Base-by-base conservation (phyloP, 2,329 filamentous ascomycete species). In the Colletotrichum siamense region DNA sequence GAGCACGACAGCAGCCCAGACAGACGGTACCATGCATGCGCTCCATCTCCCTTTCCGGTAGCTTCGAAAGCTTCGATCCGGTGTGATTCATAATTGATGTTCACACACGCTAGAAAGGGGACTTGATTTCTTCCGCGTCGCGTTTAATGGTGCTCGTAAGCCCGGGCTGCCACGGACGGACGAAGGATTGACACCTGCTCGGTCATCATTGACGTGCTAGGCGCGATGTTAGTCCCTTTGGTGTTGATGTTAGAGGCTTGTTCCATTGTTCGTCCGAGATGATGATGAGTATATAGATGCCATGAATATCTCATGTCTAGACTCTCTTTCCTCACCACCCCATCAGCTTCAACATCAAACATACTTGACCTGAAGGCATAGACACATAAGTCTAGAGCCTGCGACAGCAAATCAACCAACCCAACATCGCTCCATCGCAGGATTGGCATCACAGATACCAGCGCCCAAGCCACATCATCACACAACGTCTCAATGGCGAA, bases 51-150 rank as follows among this genome's bases (percentile, higher is more conserved):
- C 64, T 44, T 76, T 64, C 64, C 44, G 73, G 70, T n/a, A 52
- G 30, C 18, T 76, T 65, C 70, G 26, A 52, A 34, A 34, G 34
- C 69, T 64, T 69, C 18, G 30, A 22, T 28, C 28, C 39, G 26
- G 24, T 36, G n/a, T 65, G 73, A 73, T 73, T 76, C 70, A 69
- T 76, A 73, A 73, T 49, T n/a, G 18, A 49, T 73, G 34, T 8
- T 26, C 7, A 57, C n/a, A 34, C 24, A n/a, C 30, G 30, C 8
- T 24, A 65, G 26, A 44, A 32, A n/a, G 18, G n/a, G 4, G n/a
- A 52, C 44, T 52, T 52, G n/a, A 22, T 52, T 67, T 52, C 26
- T 52, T 28, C 49, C 32, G 64, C 18, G 61, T 52, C 44, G 44
- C 44, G n/a, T 52, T 22, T 63, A 36, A 52, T 26, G 57, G 22